These are phyloP conservation scores for Ceratobasidium sp. DNA, from an alignment of 1,284 basidiomycete species.

Conservation along the genomic window DNA sequence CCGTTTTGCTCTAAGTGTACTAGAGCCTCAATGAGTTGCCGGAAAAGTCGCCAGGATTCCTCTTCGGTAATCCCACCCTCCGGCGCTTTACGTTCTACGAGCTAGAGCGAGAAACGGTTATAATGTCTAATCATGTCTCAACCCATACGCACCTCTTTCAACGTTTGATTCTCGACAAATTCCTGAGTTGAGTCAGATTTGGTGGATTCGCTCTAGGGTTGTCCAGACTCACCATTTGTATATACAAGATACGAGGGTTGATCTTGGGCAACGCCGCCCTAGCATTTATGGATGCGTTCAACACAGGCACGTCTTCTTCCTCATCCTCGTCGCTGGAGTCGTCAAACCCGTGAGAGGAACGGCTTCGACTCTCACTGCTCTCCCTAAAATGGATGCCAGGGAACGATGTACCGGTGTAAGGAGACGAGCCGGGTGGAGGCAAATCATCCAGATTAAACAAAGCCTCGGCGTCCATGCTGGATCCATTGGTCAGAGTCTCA, in stretches of 20 bases:
- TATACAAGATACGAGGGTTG: constrained; percentile 78
- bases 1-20: constrained; percentile 90
- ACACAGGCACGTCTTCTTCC: constrained; percentile 46
- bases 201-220: neutral
- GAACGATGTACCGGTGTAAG: constrained; percentile 67
- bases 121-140: neutral
- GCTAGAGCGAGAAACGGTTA: neutral
- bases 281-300: constrained; percentile 22
- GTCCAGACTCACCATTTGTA: constrained; percentile 79
- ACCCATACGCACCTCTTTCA: constrained; percentile 73
- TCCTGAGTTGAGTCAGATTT: constrained; percentile 63
- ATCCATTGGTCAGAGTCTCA: constrained; percentile 51
- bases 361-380: constrained; percentile 57
- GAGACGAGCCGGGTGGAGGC: constrained; percentile 43
- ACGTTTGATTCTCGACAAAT: constrained; percentile 88
- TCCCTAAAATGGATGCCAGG: constrained; percentile 83
- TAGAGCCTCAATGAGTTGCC: constrained; percentile 93
- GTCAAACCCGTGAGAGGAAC: constrained; percentile 57
- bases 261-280: constrained; percentile 35
- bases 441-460: constrained; percentile 40
- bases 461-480: constrained; percentile 59
- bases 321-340: constrained; percentile 58
- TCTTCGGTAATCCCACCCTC: constrained; percentile 84
- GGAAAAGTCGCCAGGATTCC: constrained; percentile 90
- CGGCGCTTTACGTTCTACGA: constrained; percentile 58